phyloP scores from a whole-genome alignment of 2,329 filamentous ascomycete species.

The Fusarium sp. region DNA sequence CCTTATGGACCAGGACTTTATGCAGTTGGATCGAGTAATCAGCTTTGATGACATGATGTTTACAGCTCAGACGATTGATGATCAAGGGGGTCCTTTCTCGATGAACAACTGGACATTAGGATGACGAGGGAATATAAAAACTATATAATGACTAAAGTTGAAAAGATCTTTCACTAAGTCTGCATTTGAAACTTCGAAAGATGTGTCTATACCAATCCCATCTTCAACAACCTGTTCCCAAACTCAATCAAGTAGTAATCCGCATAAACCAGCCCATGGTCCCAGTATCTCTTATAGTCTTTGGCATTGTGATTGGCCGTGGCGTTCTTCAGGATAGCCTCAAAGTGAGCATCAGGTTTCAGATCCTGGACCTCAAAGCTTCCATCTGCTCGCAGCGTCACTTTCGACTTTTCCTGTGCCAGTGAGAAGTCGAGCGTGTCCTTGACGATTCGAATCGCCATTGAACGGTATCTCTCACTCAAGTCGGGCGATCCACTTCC shows the following conservation, averaged over 20 bases:
- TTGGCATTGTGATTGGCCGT: constrained; percentile 52
- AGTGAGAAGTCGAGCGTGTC: constrained; percentile 49
- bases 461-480: constrained; percentile 43
- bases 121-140: not conserved
- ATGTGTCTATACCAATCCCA: constrained; percentile 13
- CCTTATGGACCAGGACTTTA: constrained; percentile 49
- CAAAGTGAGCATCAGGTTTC: constrained; percentile 36
- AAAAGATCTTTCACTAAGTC: not conserved
- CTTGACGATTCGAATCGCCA: constrained; percentile 46
- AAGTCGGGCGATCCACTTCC: constrained; percentile 19
- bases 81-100: constrained; percentile 9
- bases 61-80: constrained; percentile 34
- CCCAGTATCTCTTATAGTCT: constrained; percentile 48
- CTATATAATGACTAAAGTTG: not conserved
- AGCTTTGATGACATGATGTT: constrained; percentile 53
- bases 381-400: not conserved
- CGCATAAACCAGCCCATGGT: constrained; percentile 61
- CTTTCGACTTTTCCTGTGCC: constrained; percentile 24
- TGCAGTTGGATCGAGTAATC: constrained; percentile 50
- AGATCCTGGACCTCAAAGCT: constrained; percentile 10
- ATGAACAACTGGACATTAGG: constrained; percentile 20
- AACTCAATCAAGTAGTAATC: constrained; percentile 60
- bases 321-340: constrained; percentile 49
- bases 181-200: not conserved
- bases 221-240: constrained; percentile 30